Base-by-base conservation (phyloP, 257 asterid genomes). In the Datura wrightii region DNA sequence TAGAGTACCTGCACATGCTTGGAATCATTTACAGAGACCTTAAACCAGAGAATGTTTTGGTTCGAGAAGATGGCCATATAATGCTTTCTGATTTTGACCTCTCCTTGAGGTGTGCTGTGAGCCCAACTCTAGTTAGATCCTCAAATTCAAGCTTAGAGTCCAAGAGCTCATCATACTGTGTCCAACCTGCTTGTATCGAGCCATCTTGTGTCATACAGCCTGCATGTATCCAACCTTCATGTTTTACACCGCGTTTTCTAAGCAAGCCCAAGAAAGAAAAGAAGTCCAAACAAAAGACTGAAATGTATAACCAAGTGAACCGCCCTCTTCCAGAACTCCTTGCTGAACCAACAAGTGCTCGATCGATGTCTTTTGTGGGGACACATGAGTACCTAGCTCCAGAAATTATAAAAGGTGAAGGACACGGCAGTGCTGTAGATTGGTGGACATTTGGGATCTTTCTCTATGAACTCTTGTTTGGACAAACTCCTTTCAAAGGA, bases 1-100 rank as follows among this genome's bases (percentile, higher is more conserved):
- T 92, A 78, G 95, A 92, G 88, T 92, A 92, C 81, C 85, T 92
- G 80, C 95, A 92, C 90, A 92, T 92, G 95, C 95, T 92, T 46
- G 95, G 95, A 50, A 92, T 92, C 88, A 87, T 92, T 55, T 92
- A 92, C 85, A 85, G 95, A 86, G 95, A 92, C 83, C 92, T 92
- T 55, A 92, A 92, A 85, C 95, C 95, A 24, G 95, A 92, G 86
- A 92, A 92, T 76, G 91, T 90, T 76, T 84, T 92, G 59, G 95
- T 92, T 55, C 89, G 95, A 81, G 95, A 89, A 86, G 95, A 92
- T 59, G 95, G 95, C 5, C 95, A 92, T 82, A 92, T 92, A 84
- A 92, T 92, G 95, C 93, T 92, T 84, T 92, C 95, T 24, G 93
- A 92, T 88, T 92, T 92, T 58, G 95, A 92, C 89, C 93, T 92